Base-by-base conservation (phyloP, 1,284 basidiomycete species). In the Puccinia brachypodii region DNA sequence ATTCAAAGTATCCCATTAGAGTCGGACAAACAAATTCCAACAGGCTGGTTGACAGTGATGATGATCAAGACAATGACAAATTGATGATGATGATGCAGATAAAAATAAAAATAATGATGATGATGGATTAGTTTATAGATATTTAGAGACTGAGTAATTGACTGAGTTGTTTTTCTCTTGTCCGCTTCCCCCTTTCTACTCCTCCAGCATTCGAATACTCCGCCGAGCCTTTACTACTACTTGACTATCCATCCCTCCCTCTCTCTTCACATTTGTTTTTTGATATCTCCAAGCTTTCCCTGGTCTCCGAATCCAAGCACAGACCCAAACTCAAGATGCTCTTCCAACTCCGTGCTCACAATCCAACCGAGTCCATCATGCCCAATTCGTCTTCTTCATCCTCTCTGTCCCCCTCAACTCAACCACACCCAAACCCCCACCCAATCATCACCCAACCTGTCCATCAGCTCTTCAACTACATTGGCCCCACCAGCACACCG, bases 341-440 rank as follows among this genome's bases (percentile, higher is more conserved):
- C 64, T 68, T 68, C 64, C 64, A 68, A 44, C n/a, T 68, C n/a
- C 38, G 64, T 68, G 64, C 64, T 68, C 40, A 68, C 40, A 73
- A 73, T 56, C 71, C 44, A n/a, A 25, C 31, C 53, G 47, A 53
- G 19, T 36, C 47, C 19, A 73, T 58, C 50, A 72, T n/a, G n/a
- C n/a, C n/a, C 31, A 11, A n/a, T 16, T n/a, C 66, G 9, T 40
- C 42, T 42, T 16, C 9, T n/a, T 28, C 53, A 53, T 53, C 53
- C 44, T 50, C 69, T 8, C 47, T 25, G 3, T 31, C 47, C 19
- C 36, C 53, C 47, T 33, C 71, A 42, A 36, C 16, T 25, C 38
- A 14, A 19, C 33, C 42, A 42, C 68, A 71, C 31, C 33, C 38
- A 22, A 42, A 44, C 68, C 13, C 62, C n/a, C 9, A 11, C 69